Evolutionary conservation across 768 basidiomycete genomes (phyloP).

Genomic region (Kwoniella sp.): DNA sequence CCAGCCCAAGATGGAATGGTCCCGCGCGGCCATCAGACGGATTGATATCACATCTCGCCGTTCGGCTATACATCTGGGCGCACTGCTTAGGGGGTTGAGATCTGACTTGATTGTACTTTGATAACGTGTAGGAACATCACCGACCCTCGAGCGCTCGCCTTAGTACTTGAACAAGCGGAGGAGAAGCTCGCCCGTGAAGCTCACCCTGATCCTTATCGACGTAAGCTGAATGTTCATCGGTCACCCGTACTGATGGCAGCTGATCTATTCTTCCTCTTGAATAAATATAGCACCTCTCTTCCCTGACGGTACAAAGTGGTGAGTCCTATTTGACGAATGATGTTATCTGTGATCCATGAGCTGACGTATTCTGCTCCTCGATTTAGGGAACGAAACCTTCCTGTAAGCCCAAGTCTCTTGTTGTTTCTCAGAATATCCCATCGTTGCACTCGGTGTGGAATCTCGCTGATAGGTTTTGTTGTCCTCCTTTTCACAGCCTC

Average conservation of each 20-base stretch:
- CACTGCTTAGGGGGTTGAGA: no score
- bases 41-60: no score
- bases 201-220: constrained; percentile 91
- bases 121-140: constrained; percentile 67
- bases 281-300: constrained; percentile 66
- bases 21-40: no score
- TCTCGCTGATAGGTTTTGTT: neutral
- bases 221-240: constrained; percentile 61
- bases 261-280: neutral
- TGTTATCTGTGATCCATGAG: no score
- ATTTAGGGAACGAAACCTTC: constrained; percentile 57
- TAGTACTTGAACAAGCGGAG: constrained; percentile 79
- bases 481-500: constrained; percentile 35
- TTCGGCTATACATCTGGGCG: no score
- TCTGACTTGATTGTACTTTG: neutral
- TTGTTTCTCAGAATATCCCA: no score
- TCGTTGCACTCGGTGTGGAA: no score
- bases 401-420: constrained; percentile 44
- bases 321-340: constrained; percentile 51
- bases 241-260: neutral
- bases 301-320: constrained; percentile 97
- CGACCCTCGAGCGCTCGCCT: constrained; percentile 77
- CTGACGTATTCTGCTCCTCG: no score
- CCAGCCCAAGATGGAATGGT: no score
- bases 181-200: constrained; percentile 65